Base-by-base conservation (phyloP, 345 rosid genomes). In the Conringia planisiliqua region DNA sequence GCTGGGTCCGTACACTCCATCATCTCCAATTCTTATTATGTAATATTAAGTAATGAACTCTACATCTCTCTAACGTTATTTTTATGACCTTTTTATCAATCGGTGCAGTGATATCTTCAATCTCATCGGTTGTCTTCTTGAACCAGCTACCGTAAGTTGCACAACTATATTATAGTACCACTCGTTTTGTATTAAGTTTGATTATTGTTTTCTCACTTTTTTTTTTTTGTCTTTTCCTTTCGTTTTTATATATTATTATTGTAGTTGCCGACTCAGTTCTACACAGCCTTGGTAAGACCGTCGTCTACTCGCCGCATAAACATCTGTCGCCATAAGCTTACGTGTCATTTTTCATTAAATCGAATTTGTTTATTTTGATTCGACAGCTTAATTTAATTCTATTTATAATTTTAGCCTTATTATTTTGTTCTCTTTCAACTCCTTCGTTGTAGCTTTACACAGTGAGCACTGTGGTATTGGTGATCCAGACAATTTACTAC, bases 211-310 rank as follows among this genome's bases (percentile, higher is more conserved):
- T n/a, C 61, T 63, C 40, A 56, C 54, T 75, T 69, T 74, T 16
- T 6, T 50, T 75, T 69, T 74, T 16, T 6, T 50, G 9, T 62
- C 68, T 68, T 26, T 56, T 24, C 7, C 30, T 24, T 51, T 7
- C 2, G 80, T 59, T 62, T 29, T 35, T 58, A 18, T 5, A n/a
- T 62, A 9, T 29, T 78, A 71, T 48, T 82, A 70, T 44, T 82
- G 93, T 96, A 94, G 97, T 68, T 94, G 79, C 99, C 99, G 38
- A 95, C 99, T 64, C 99, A 95, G 79, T 78, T 69, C 80, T 95
- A 89, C 90, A 90, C 99, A 22, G 99, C 99, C 60, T 81, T 92
- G 85, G 97, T 95, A 86, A 80, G 13, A 10, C 4, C 68, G 54
- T 24, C 22, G 62, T 32, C 64, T 14, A 39, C 72, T 71, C 80